Percentiles rank a stretch among this genome's conserved stretches.
These are phyloP conservation scores for Colletotrichum filicis DNA, from an alignment of 2,329 filamentous ascomycete species.

Conservation along the genomic window DNA sequence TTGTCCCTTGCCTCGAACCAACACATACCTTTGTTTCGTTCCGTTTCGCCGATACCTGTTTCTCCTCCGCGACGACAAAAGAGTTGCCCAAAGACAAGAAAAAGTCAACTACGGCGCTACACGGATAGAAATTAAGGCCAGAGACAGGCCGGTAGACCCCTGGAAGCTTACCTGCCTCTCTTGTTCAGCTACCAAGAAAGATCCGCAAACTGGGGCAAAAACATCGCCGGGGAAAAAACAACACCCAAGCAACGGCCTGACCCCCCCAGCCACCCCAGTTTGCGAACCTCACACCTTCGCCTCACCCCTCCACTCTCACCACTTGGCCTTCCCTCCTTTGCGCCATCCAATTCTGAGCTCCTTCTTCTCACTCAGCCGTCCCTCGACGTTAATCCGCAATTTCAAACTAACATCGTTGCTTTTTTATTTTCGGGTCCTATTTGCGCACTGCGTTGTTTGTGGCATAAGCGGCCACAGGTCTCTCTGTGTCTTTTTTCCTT, in stretches of 20 bases:
- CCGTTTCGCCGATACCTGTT: neutral
- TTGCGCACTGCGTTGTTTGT: conserved; percentile 18
- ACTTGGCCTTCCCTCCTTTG: conserved; percentile 23
- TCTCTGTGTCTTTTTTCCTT: neutral
- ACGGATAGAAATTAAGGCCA: neutral
- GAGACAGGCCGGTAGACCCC: neutral
- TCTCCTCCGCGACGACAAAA: neutral
- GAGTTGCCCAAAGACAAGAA: neutral
- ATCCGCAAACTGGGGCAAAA: conserved; percentile 25
- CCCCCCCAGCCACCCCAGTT: conserved; percentile 33
- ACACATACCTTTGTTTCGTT: neutral
- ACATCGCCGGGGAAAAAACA: conserved; percentile 26
- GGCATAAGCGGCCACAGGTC: conserved; percentile 16
- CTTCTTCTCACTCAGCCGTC: neutral
- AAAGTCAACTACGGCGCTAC: neutral
- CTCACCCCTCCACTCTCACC: conserved; percentile 5
- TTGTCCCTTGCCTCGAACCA: neutral
- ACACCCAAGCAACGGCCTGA: conserved; percentile 23
- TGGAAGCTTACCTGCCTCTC: conserved; percentile 14
- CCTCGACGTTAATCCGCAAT: conserved; percentile 2
- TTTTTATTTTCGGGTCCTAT: neutral
- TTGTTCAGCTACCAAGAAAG: conserved; percentile 28
- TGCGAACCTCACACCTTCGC: conserved; percentile 18
- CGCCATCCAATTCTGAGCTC: conserved; percentile 16
- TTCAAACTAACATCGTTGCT: conserved; percentile 14